Evolutionary conservation across 306 rosid species (phyloP), one percentile per base, ranked within the genome.

Genomic region (Calophaca sinica): DNA sequence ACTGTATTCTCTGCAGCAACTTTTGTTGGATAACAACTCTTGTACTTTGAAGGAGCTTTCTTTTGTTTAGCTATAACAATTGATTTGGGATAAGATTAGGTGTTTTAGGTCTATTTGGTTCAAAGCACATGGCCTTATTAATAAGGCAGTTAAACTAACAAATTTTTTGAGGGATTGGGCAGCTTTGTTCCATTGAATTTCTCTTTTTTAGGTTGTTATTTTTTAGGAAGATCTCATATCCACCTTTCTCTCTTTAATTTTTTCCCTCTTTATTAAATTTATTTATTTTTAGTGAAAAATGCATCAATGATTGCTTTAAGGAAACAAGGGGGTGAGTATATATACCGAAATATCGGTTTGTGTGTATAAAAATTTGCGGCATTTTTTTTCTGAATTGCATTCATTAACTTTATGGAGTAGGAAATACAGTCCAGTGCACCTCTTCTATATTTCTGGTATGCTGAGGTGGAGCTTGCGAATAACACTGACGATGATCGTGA

Each of bases 381-480:
- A 62, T 41, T 35, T 14, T 57, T 74, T 73, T 79, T 54, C 12
- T 29, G 51, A 38, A 68, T 54, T 68, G 52, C 62, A 71, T 70
- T 62, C 31, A 9, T 77, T 68, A 26, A 36, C 78, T 62, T 57
- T 57, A 35, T 79, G 74, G 81, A 68, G 72, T 82, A 94, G 98
- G 96, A 88, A 84, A 82, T 76, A 51, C 84, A 59, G 82, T 80
- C 93, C 57, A 87, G 50, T 79, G 89, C 88, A 70, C 78, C 94
- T 79, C 94, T 91, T 85, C 80, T 94, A 33, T 86, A 88, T 78
- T 87, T 89, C 78, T 94, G 98, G 98, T 94, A 91, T 88, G 98
- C 96, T 53, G 97, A 94, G 84, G 75, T 75, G 62, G 98, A 94
- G 85, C 87, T 91, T 79, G 93, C 84, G 3, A 83, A 77, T 74